phyloP scores from a whole-genome alignment of 257 asterid species.

The Oldenlandia corymbosa region DNA sequence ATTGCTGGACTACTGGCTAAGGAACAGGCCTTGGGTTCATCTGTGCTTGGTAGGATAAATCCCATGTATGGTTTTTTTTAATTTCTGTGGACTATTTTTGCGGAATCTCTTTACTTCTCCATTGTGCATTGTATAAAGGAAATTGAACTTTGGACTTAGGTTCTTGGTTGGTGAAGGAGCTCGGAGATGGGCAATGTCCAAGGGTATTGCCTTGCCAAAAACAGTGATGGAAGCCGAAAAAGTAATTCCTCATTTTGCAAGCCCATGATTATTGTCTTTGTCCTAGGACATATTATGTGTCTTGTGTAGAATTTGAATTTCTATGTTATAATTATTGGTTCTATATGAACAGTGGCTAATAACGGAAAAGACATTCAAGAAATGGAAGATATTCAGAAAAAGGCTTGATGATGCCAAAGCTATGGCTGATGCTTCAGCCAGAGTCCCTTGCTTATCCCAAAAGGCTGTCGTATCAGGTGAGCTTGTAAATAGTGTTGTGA shows the following conservation, averaged over 20 bases:
- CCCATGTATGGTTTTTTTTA: conserved; percentile 70
- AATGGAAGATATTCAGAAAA: conserved; percentile 64
- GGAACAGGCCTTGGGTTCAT: conserved; percentile 72
- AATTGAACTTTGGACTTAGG: conserved; percentile 34
- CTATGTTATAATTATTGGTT: conserved; percentile 7
- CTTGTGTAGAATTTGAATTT: not conserved
- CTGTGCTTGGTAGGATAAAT: conserved; percentile 84
- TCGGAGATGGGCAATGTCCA: conserved; percentile 74
- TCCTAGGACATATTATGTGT: not conserved
- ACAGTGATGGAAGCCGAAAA: conserved; percentile 40
- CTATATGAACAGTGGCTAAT: conserved; percentile 69
- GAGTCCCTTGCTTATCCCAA: conserved; percentile 18
- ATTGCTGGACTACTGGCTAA: conserved; percentile 77
- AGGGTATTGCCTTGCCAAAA: conserved; percentile 46
- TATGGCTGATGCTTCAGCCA: conserved; percentile 22
- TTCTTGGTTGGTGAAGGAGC: conserved; percentile 97
- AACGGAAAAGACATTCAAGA: conserved; percentile 71
- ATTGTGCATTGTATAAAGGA: conserved; percentile 1
- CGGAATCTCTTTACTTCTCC: not conserved
- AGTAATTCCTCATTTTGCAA: conserved; percentile 34
- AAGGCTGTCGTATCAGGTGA: conserved; percentile 25
- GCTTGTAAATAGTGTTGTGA: not conserved
- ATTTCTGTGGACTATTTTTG: not conserved
- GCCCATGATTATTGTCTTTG: conserved; percentile 42
- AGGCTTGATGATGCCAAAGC: conserved; percentile 79